Percentiles rank a stretch among this genome's conserved stretches.
Evolutionary conservation across 2,329 filamentous ascomycete species (phyloP).

Genomic region (Thielaviopsis populi): DNA sequence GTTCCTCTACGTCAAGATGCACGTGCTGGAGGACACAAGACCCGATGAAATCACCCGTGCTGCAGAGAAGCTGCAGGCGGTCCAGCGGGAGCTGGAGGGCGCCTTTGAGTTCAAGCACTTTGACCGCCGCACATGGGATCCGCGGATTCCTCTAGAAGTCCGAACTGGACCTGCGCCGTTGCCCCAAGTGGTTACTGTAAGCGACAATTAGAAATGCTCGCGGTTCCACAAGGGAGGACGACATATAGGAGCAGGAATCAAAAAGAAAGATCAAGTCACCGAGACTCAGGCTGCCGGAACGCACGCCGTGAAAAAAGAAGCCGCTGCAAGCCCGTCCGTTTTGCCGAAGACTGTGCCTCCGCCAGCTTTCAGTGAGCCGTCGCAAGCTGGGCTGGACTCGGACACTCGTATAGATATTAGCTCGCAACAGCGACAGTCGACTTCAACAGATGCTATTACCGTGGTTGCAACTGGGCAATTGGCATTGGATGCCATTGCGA

Average conservation of each 20-base stretch:
- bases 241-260: not conserved
- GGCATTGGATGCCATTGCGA: not conserved
- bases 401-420: not conserved
- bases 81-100: slow-evolving; percentile 34
- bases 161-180: slow-evolving; percentile 26
- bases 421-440: not conserved
- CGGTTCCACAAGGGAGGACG: slow-evolving; percentile 6
- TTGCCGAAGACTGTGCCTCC: not conserved
- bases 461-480: not conserved
- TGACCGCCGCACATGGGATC: slow-evolving; percentile 40
- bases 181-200: slow-evolving; percentile 20
- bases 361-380: not conserved
- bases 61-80: slow-evolving; percentile 34
- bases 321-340: not conserved
- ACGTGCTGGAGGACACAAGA: slow-evolving; percentile 41
- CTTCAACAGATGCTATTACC: not conserved
- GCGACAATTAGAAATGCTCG: slow-evolving; percentile 12
- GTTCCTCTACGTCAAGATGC: slow-evolving; percentile 39
- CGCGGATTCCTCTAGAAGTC: slow-evolving; percentile 29
- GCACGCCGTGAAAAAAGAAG: not conserved
- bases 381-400: not conserved
- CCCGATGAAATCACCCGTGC: slow-evolving; percentile 43
- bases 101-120: slow-evolving; percentile 37
- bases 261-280: not conserved
- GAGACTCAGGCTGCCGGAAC: not conserved